A percentile compares a stretch with the other conserved stretches of the same genome.
Conservation (phyloP, 2,329 filamentous ascomycete species). For the Talaromyces sp. region DNA sequence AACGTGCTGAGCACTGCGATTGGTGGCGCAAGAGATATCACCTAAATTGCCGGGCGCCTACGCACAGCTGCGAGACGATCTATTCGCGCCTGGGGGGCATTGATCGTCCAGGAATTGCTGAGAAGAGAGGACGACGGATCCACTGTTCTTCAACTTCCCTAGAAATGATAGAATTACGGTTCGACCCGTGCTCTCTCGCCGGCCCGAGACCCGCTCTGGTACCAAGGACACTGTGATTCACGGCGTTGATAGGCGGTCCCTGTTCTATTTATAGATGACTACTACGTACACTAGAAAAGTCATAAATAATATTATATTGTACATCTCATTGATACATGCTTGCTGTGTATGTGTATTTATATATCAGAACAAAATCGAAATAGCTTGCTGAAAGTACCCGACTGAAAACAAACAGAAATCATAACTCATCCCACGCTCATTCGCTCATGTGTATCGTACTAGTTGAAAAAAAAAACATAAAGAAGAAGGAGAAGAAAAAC, state of each 20-base stretch:
- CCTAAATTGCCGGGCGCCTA: slow-evolving; percentile 1
- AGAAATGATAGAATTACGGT: not conserved
- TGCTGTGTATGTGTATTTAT: not conserved
- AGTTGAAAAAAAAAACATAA: slow-evolving; percentile 8
- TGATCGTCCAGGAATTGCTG: not conserved
- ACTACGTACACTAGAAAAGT: not conserved
- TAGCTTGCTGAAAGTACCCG: not conserved
- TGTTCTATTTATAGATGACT: slow-evolving; percentile 6
- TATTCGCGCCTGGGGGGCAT: not conserved
- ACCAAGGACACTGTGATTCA: not conserved
- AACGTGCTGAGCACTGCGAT: slow-evolving; percentile 1
- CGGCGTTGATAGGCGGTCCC: not conserved
- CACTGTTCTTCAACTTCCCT: not conserved
- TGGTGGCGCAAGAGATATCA: not conserved
- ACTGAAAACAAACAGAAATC: not conserved
- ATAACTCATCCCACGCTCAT: not conserved
- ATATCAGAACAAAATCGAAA: not conserved
- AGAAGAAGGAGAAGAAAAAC: slow-evolving; percentile 1
- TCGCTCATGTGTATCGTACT: not conserved
- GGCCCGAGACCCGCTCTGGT: slow-evolving; percentile 10
- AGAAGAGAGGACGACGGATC: not conserved
- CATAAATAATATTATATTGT: not conserved
- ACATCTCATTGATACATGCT: not conserved
- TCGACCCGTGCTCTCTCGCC: slow-evolving; percentile 2
- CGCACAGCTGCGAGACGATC: not conserved